Conservation (phyloP, 2,329 filamentous ascomycete species). For the Aspergillus luchuensis region DNA sequence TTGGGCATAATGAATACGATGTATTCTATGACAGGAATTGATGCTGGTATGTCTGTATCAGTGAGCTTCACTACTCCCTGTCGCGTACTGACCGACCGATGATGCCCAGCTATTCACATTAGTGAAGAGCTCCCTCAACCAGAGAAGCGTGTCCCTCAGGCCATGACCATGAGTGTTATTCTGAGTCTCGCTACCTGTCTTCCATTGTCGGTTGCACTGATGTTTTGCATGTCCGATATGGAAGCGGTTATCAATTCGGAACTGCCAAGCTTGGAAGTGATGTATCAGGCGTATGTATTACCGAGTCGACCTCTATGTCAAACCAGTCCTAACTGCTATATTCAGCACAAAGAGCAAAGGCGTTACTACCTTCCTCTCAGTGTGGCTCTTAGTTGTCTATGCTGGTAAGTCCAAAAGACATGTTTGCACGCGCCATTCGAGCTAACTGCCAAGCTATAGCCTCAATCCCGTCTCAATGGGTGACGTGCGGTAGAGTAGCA, state of each 20-base stretch:
- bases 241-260: conserved; percentile 13
- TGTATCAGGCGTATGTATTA: background rate
- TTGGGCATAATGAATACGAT: background rate
- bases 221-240: conserved; percentile 22
- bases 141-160: conserved; percentile 16
- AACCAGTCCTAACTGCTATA: background rate
- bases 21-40: background rate
- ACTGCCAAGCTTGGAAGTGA: conserved; percentile 21
- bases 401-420: background rate
- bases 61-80: too few relatives aligned
- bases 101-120: background rate
- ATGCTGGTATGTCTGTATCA: background rate
- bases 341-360: background rate
- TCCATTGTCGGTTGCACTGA: conserved; percentile 19
- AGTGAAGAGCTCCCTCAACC: conserved; percentile 20
- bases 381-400: background rate
- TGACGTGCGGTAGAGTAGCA: background rate
- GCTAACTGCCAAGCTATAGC: background rate
- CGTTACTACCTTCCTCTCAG: background rate
- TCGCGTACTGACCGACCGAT: background rate
- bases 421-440: too few relatives aligned
- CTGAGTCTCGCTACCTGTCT: conserved; percentile 10
- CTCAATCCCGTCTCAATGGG: background rate
- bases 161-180: conserved; percentile 18
- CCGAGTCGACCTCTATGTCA: background rate